Evolutionary conservation across 1,139 yeast species (phyloP), one percentile per base, ranked within the genome.

Genomic region (Pneumocystis murina): DNA sequence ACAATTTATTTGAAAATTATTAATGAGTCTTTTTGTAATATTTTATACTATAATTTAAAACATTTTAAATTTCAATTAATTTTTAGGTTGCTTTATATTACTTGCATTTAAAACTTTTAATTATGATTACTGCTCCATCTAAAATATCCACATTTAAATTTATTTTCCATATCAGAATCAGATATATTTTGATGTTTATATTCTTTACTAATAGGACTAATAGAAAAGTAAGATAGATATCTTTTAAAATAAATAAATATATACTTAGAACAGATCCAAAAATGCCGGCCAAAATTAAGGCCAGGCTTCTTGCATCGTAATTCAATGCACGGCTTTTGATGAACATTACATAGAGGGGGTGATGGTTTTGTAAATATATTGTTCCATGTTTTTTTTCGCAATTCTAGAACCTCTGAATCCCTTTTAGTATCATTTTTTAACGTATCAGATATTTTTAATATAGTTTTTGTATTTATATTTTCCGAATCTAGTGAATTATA

Each of bases 201-300:
- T 5, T 68, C 67, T 38, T 69, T 72, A 5, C 76, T 77, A 30
- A 70, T 67, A 0, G 77, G 75, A 59, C 75, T 69, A 8, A 64
- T 24, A 24, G 14, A 33, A n/a, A 48, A 48, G 8, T 48, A 48
- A 48, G 55, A 24, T 12, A 24, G 24, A 20, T 24, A 41, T 48
- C 7, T 48, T 24, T 14, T 43, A 48, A 48, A 3, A 24, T 14
- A 48, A 48, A 48, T 48, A 24, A 24, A 48, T 24, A 20, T 12
- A 48, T 48, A 48, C 55, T 48, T 48, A 48, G 55, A 48, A 61
- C 79, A 76, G 14, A 69, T 69, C 79, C 79, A 76, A 64, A 77
- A 76, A 5, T 71, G 69, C 10, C 78, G 69, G 16, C 78, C 78
- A 60, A 70, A 70, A 65, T 77, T 77, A 14, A 70, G 67, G 0